Evolutionary conservation across 257 asterid genomes (phyloP), one percentile per base, ranked within the genome.

Genomic region (Scutellaria galericulata): DNA sequence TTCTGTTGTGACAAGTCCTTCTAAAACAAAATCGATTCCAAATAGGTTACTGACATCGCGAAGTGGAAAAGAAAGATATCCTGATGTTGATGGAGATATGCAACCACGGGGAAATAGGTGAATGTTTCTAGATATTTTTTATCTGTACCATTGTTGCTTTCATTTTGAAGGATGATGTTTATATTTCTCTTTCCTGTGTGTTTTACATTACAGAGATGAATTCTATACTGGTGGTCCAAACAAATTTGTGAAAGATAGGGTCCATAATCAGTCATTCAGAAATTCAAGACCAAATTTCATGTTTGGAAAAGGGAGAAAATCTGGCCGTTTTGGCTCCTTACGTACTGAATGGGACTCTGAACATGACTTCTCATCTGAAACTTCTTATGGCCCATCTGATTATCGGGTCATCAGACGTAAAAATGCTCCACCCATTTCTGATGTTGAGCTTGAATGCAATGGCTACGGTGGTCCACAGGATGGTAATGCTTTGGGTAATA

Each of bases 71-170:
- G 96, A 84, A 65, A 84, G 89, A 79, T 85, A 82, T 79, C 72
- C 86, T 46, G 86, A 85, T 79, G 65, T 75, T 37, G 90, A 86
- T 60, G 92, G 83, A 70, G 91, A 83, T 71, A 78, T 79, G 13
- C 83, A 74, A 56, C 80, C 73, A 46, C 83, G 87, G 50, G 88
- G 90, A 80, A 83, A 82, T 79, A 91, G 97, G 96, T 93, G 85
- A 83, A 77, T 65, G 14, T 75, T 42, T 71, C 64, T 47, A 70
- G 14, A 59, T 66, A 15, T 14, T 14, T 54, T 41, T 53, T 6
- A 40, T 64, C 2, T 47, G 52, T 63, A 59, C 71, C 55, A 50
- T 11, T 39, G 48, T 7, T 69, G 60, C 53, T 66, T 70, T 62
- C 35, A 64, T 76, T 70, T 73, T 59, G 9, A 50, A 41, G 60